Evolutionary conservation across 305 asterid genomes (phyloP), one percentile per base, ranked within the genome.

Genomic region (Andrographis paniculata): DNA sequence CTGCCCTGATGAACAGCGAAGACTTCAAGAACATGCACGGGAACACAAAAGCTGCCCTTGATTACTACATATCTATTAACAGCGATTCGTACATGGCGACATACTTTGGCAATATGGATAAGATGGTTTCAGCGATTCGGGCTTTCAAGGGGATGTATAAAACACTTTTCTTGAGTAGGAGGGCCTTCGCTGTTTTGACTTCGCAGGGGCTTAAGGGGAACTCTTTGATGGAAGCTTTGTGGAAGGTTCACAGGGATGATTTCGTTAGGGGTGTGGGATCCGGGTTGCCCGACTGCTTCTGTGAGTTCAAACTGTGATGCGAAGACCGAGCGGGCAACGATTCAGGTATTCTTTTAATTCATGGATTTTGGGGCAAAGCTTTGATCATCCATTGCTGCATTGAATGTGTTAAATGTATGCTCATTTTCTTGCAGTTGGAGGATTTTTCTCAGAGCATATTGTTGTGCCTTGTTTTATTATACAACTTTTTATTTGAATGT

Each of bases 51-150:
- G 99, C 99, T 35, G 97, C 95, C 3, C 68, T 92, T 42, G 99
- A 87, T 61, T 92, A 92, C 58, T 68, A 77, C 9, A 84, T 87
- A 14, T 74, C 93, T 1, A 68, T 87, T n/a, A 72, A 69, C 56
- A 87, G 95, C 24, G 94, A 92, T 53, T 61, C 82, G 14, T 87
- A 87, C 42, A 45, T 87, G 53, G 99, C 91, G 4, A 81, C 95
- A 0, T 92, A 84, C 65, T 87, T 91, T 31, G 99, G 95, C 17
- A 87, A 91, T 50, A 91, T 91, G 95, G 96, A 91, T 64, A 91
- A 87, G 72, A 87, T 91, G 95, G 99, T 87, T 45, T 76, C 99
- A 9, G 96, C 99, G 4, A 80, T 91, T 89, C 72, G 96, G 39
- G 91, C 84, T 50, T 48, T 75, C 15, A 76, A 72, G 63, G 87